Evolutionary conservation across 2,329 filamentous ascomycete genomes (phyloP).

Genomic region (Chalara sp.): DNA sequence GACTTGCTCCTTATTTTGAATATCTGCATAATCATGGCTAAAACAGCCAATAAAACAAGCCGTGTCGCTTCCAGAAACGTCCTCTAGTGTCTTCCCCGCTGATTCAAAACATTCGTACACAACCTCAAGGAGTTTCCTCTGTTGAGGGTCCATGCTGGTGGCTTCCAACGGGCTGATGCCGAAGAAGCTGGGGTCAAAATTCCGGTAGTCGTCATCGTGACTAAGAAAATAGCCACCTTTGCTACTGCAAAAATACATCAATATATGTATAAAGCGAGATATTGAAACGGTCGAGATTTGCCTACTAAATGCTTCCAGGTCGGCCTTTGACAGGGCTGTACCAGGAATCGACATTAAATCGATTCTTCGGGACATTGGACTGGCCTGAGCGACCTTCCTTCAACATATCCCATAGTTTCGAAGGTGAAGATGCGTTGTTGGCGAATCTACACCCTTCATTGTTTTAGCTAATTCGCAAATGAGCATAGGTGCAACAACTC

Average conservation of each 20-base stretch:
- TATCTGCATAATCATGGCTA: neutral
- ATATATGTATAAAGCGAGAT: too few species aligned
- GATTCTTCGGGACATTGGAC: conserved; percentile 26
- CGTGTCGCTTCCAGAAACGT: neutral
- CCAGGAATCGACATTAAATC: neutral
- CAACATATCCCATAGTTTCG: neutral
- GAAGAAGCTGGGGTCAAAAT: conserved; percentile 14
- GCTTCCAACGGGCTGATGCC: conserved; percentile 8
- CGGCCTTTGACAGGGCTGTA: conserved; percentile 40
- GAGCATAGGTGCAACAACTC: neutral
- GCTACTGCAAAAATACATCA: neutral
- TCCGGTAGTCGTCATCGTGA: conserved; percentile 4
- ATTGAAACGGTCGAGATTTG: neutral
- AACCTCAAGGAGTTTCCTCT: conserved; percentile 42
- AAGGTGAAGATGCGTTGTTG: neutral
- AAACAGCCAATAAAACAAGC: neutral
- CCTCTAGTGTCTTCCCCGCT: neutral
- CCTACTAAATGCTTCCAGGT: conserved; percentile 9
- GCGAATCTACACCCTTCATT: neutral
- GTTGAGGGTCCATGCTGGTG: conserved; percentile 37
- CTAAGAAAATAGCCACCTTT: conserved; percentile 1
- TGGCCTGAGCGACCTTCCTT: neutral
- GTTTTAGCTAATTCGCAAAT: neutral
- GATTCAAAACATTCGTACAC: conserved; percentile 24
- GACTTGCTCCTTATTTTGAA: neutral